Evolutionary conservation across 257 asterid species (phyloP).

Genomic region (Avicennia marina): DNA sequence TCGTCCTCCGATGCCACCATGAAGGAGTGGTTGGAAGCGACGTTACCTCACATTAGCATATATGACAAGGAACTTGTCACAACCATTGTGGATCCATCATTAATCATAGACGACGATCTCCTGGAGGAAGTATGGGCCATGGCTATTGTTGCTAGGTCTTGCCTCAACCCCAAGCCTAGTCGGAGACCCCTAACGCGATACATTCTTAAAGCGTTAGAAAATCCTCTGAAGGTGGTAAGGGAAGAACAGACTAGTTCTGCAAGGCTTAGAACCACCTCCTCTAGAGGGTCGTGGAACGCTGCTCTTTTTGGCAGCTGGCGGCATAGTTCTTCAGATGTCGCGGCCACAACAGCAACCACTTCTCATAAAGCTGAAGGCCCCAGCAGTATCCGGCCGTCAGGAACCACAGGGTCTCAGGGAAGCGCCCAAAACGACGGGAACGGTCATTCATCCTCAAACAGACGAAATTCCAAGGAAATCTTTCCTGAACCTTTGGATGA

Average conservation of each 20-base stretch:
- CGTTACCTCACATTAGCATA: conserved; percentile 60
- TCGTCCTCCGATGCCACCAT: conserved; percentile 46
- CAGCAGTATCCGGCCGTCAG: conserved; percentile 28
- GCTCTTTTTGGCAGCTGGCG: conserved; percentile 52
- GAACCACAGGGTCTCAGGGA: conserved; percentile 28
- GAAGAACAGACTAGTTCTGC: conserved; percentile 41
- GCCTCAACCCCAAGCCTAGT: conserved; percentile 78
- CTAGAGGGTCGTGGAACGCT: conserved; percentile 51
- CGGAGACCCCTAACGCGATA: conserved; percentile 77
- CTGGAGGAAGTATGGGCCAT: conserved; percentile 97
- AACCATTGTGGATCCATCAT: conserved; percentile 69
- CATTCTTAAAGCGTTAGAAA: conserved; percentile 84
- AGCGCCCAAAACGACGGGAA: conserved; percentile 24
- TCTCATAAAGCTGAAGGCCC: conserved; percentile 28
- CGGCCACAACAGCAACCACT: conserved; percentile 15
- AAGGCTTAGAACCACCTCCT: conserved; percentile 45
- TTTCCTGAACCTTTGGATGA: conserved; percentile 74
- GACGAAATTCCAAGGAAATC: conserved; percentile 69
- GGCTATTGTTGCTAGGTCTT: conserved; percentile 87
- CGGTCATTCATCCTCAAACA: conserved; percentile 28
- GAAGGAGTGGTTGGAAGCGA: conserved; percentile 73
- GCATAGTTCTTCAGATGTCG: conserved; percentile 43
- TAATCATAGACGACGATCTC: conserved; percentile 81
- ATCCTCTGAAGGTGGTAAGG: conserved; percentile 87
- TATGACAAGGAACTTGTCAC: conserved; percentile 84